Conservation (phyloP, 306 rosid species). For the Vigna mungo region DNA sequence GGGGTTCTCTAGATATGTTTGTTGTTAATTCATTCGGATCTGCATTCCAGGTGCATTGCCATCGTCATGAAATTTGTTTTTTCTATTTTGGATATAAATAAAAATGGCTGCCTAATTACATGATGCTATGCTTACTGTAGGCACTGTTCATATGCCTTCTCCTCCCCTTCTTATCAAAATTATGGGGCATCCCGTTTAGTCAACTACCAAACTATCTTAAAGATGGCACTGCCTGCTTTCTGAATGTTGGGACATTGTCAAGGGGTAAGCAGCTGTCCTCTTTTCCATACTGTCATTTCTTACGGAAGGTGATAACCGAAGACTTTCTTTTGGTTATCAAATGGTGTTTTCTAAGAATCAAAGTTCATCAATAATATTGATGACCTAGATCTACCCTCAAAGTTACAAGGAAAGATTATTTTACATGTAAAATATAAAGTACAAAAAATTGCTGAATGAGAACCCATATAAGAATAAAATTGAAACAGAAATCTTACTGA, state of each 20-base stretch:
- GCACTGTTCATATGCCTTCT: conserved; percentile 82
- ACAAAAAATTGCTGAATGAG: not conserved
- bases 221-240: conserved; percentile 93
- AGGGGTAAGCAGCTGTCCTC: conserved; percentile 62
- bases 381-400: conserved; percentile 11
- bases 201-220: conserved; percentile 81
- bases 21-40: conserved; percentile 94
- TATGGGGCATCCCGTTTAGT: conserved; percentile 87
- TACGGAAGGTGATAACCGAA: not conserved
- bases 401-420: not conserved
- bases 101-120: conserved; percentile 32
- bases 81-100: not conserved
- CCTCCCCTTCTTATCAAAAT: conserved; percentile 81
- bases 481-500: not conserved
- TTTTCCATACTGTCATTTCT: conserved; percentile 22
- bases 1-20: conserved; percentile 81
- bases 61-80: conserved; percentile 22
- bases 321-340: not conserved
- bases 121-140: conserved; percentile 57
- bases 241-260: conserved; percentile 67
- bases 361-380: conserved; percentile 24
- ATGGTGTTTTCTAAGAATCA: conserved; percentile 26
- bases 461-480: not conserved
- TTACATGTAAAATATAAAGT: conserved; percentile 4
- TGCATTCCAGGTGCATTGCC: conserved; percentile 78